A percentile compares a stretch with the other conserved stretches of the same genome.
These are phyloP conservation scores for Przewalskia tangutica DNA, from an alignment of 257 asterid genomes.

Conservation along the genomic window DNA sequence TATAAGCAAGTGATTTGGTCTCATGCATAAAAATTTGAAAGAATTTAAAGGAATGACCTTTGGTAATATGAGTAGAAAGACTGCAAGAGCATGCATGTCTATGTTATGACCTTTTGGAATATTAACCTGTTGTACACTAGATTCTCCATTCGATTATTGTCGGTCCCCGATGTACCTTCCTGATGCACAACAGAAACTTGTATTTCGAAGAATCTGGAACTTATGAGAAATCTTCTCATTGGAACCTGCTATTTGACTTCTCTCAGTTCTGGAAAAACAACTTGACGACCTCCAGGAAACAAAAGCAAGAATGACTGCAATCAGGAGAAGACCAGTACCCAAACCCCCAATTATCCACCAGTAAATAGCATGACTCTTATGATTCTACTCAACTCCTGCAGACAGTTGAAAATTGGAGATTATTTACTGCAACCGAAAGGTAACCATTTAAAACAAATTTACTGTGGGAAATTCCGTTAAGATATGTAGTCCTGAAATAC, in stretches of 20 bases:
- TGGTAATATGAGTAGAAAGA: neutral
- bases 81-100: neutral
- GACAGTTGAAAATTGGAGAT: neutral
- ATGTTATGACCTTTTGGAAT: constrained; percentile 61
- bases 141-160: constrained; percentile 44
- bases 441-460: neutral
- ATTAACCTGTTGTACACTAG: constrained; percentile 65
- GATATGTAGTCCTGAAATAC: neutral
- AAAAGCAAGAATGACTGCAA: constrained; percentile 34
- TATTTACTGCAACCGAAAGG: neutral
- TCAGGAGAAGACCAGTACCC: constrained; percentile 60
- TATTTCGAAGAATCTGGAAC: constrained; percentile 67
- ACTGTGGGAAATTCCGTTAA: neutral
- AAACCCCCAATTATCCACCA: constrained; percentile 89
- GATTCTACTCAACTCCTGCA: constrained; percentile 44
- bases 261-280: constrained; percentile 32
- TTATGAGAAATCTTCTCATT: constrained; percentile 49
- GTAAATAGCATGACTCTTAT: constrained; percentile 45
- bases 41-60: neutral
- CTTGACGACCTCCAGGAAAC: constrained; percentile 49
- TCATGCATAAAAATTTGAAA: neutral
- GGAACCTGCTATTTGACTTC: constrained; percentile 38
- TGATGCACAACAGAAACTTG: constrained; percentile 81
- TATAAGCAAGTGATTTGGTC: neutral
- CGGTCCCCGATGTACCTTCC: constrained; percentile 47